Conservation (phyloP, 2,329 filamentous ascomycete species). For the Chrysosporium keratinophilum region DNA sequence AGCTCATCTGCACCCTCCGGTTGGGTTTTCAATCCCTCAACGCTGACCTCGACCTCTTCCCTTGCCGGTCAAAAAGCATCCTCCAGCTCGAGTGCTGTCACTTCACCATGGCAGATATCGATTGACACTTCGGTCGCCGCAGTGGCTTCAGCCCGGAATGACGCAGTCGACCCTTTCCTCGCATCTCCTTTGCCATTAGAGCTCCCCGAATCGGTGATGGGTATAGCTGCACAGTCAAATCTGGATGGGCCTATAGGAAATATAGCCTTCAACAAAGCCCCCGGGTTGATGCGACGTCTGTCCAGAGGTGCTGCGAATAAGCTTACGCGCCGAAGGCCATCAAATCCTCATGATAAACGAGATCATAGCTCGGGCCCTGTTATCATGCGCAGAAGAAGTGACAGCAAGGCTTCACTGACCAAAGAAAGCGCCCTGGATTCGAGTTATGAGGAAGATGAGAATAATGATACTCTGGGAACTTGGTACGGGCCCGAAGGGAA, state of each 20-base stretch:
- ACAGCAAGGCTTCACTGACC: slow-evolving; percentile 61
- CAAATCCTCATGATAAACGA: slow-evolving; percentile 65
- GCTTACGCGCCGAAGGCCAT: slow-evolving; percentile 61
- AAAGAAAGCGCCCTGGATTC: slow-evolving; percentile 36
- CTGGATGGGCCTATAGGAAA: slow-evolving; percentile 3
- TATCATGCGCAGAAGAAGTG: slow-evolving; percentile 75
- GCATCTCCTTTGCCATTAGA: slow-evolving; percentile 48
- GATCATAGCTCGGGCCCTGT: slow-evolving; percentile 85
- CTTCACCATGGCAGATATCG: slow-evolving; percentile 27
- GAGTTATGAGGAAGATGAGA: slow-evolving; percentile 38
- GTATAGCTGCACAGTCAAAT: slow-evolving; percentile 24
- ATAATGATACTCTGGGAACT: slow-evolving; percentile 36
- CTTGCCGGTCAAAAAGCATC: slow-evolving; percentile 9
- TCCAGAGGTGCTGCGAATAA: slow-evolving; percentile 69
- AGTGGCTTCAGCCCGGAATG: slow-evolving; percentile 19
- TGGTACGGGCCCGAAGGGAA: slow-evolving; percentile 34
- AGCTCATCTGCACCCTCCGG: slow-evolving; percentile 23
- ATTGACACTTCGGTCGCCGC: slow-evolving; percentile 28
- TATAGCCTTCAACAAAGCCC: slow-evolving; percentile 37
- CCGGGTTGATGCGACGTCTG: slow-evolving; percentile 68
- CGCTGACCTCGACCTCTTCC: slow-evolving; percentile 27
- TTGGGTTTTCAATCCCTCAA: slow-evolving; percentile 23
- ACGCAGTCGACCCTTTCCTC: slow-evolving; percentile 17
- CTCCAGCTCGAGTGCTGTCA: slow-evolving; percentile 4
- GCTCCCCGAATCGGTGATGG: slow-evolving; percentile 61